Evolutionary conservation across 805 yeast genomes (phyloP).

Genomic region (Yueomyces sinensis): DNA sequence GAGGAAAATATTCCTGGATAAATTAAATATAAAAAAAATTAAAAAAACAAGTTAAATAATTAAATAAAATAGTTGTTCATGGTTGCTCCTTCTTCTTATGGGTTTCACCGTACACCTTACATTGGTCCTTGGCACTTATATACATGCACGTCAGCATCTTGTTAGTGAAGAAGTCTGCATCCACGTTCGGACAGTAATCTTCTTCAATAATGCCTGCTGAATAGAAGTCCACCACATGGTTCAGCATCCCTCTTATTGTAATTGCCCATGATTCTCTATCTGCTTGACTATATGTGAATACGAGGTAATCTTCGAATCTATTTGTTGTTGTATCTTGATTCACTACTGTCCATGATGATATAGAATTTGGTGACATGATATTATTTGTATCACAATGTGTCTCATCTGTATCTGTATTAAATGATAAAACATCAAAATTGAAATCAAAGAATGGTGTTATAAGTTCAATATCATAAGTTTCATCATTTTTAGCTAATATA

Average conservation of each 20-base stretch:
- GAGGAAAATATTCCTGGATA: too few species aligned
- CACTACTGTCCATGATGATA: slow-evolving; percentile 3
- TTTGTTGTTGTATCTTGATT: slow-evolving; percentile 5
- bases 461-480: slow-evolving; percentile 3
- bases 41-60: too few species aligned
- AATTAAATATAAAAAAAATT: too few species aligned
- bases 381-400: slow-evolving; percentile 3
- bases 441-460: slow-evolving; percentile 4
- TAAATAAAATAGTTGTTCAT: too few species aligned
- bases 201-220: background rate
- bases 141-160: background rate
- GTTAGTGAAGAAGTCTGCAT: background rate
- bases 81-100: background rate
- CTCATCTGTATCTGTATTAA: slow-evolving; percentile 5
- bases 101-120: slow-evolving; percentile 1
- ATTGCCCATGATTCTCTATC: slow-evolving; percentile 23
- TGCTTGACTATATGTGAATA: slow-evolving; percentile 27
- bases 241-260: slow-evolving; percentile 23
- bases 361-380: slow-evolving; percentile 1
- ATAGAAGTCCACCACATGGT: slow-evolving; percentile 12
- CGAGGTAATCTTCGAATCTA: slow-evolving; percentile 25
- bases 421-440: slow-evolving; percentile 4
- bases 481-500: slow-evolving; percentile 3
- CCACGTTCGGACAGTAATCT: background rate
- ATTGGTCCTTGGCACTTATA: background rate